Evolutionary conservation across 345 rosid species (phyloP).

Genomic region (Sapria himalayana): DNA sequence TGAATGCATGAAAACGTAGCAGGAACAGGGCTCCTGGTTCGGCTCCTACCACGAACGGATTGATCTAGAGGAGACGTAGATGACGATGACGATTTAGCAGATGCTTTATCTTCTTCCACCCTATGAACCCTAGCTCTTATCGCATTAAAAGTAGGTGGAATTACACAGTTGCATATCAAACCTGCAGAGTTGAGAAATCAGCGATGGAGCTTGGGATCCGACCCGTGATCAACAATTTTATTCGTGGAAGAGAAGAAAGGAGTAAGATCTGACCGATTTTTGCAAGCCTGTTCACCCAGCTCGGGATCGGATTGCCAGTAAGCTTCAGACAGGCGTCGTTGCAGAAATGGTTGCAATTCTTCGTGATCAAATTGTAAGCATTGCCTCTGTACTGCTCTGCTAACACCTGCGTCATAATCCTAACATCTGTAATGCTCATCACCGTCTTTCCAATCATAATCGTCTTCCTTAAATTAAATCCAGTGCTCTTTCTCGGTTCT

Average conservation of each 20-base stretch:
- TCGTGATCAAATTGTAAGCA: slow-evolving; percentile 72
- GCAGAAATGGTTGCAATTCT: slow-evolving; percentile 97
- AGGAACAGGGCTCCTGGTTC: slow-evolving; percentile 35
- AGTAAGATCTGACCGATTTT: slow-evolving; percentile 33
- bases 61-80: slow-evolving; percentile 34
- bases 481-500: slow-evolving; percentile 79
- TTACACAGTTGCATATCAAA: slow-evolving; percentile 74
- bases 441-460: slow-evolving; percentile 81
- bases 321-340: slow-evolving; percentile 57
- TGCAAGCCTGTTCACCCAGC: slow-evolving; percentile 92
- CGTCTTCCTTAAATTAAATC: slow-evolving; percentile 66
- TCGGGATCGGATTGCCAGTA: slow-evolving; percentile 74
- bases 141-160: slow-evolving; percentile 56
- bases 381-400: slow-evolving; percentile 58
- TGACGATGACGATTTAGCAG: slow-evolving; percentile 34
- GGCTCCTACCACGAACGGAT: slow-evolving; percentile 45
- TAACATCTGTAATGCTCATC: slow-evolving; percentile 36
- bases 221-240: background rate
- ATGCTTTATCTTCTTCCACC: slow-evolving; percentile 37
- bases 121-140: slow-evolving; percentile 35
- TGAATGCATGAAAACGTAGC: no score
- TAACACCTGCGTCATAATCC: slow-evolving; percentile 61
- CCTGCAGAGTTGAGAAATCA: slow-evolving; percentile 30
- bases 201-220: background rate
- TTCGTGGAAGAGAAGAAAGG: background rate